A percentile compares a stretch with the other conserved stretches of the same genome.
These are phyloP conservation scores for Neoscytalidium dimidiatum DNA, from an alignment of 2,329 filamentous ascomycete species.

Conservation along the genomic window DNA sequence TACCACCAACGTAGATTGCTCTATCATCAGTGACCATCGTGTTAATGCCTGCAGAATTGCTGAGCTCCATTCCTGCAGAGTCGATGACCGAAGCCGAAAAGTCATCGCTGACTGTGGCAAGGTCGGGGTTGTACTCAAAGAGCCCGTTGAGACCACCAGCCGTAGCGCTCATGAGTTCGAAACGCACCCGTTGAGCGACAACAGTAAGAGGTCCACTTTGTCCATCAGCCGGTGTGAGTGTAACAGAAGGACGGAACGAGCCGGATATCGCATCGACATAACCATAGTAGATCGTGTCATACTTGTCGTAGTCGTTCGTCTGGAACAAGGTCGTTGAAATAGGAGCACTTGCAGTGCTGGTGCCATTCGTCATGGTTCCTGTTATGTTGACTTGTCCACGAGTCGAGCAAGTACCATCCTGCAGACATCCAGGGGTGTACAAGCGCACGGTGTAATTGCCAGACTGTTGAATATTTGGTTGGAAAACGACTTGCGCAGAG, in stretches of 20 bases:
- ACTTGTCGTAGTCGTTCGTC: constrained; percentile 96
- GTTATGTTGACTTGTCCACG: constrained; percentile 84
- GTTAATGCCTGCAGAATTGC: constrained; percentile 66
- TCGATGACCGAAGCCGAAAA: constrained; percentile 75
- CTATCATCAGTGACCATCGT: constrained; percentile 63
- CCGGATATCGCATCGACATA: constrained; percentile 73
- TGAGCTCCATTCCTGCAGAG: constrained; percentile 70
- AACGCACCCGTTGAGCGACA: constrained; percentile 87
- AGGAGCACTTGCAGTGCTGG: constrained; percentile 38
- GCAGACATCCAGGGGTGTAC: constrained; percentile 87
- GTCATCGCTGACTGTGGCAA: constrained; percentile 60
- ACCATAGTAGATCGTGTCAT: constrained; percentile 87
- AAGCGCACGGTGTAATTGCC: constrained; percentile 91
- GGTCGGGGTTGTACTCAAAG: constrained; percentile 79
- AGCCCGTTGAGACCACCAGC: constrained; percentile 84
- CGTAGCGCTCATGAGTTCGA: constrained; percentile 71
- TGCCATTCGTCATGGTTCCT: constrained; percentile 60
- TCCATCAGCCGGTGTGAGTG: constrained; percentile 67
- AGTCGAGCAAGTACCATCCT: constrained; percentile 73
- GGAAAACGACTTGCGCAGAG: constrained; percentile 71
- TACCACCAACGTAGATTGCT: constrained; percentile 76
- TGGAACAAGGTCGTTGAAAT: constrained; percentile 72
- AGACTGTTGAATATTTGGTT: constrained; percentile 80
- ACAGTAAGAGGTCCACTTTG: constrained; percentile 68
- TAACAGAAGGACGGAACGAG: constrained; percentile 79